Evolutionary conservation across 192 early-diverging fungal genomes (phyloP).

Genomic region (Haplosporangium gracile): DNA sequence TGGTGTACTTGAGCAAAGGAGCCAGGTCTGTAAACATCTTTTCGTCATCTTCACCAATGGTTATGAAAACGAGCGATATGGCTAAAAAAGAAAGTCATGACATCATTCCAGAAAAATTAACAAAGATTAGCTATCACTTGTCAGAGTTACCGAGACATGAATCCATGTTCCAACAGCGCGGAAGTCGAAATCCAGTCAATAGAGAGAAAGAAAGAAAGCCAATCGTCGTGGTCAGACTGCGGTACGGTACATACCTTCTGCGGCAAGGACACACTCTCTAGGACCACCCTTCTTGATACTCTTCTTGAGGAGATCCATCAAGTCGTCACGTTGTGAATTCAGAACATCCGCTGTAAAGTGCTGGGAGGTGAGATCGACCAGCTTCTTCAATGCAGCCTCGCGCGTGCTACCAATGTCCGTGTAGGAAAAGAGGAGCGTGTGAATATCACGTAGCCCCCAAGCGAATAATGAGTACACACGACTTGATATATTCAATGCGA

Average conservation of each 20-base stretch:
- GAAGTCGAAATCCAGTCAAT: not conserved
- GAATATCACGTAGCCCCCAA: not conserved
- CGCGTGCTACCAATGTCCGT: slow-evolving; percentile 58
- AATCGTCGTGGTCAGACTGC: not conserved
- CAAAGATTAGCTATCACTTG: not conserved
- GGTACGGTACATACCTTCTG: slow-evolving; percentile 25
- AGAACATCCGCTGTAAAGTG: slow-evolving; percentile 68
- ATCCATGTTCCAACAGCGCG: not conserved
- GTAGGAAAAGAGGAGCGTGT: not conserved
- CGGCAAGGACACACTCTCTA: slow-evolving; percentile 59
- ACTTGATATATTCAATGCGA: not conserved
- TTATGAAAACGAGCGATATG: slow-evolving; percentile 63
- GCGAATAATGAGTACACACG: not conserved
- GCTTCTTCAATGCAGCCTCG: slow-evolving; percentile 65
- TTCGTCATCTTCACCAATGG: slow-evolving; percentile 65
- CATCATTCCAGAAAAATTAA: not conserved
- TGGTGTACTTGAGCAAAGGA: slow-evolving; percentile 59
- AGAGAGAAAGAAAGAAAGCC: not conserved
- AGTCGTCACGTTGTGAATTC: slow-evolving; percentile 61
- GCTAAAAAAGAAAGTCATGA: slow-evolving; percentile 33
- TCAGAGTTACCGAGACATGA: not conserved
- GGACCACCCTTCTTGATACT: slow-evolving; percentile 61
- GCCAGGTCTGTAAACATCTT: slow-evolving; percentile 62
- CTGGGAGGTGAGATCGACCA: slow-evolving; percentile 64
- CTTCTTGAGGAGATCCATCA: slow-evolving; percentile 69